A percentile compares a stretch with the other conserved stretches of the same genome.
phyloP scores from a whole-genome alignment of 2,329 filamentous ascomycete species.

The Coniochaeta hoffmannii region DNA sequence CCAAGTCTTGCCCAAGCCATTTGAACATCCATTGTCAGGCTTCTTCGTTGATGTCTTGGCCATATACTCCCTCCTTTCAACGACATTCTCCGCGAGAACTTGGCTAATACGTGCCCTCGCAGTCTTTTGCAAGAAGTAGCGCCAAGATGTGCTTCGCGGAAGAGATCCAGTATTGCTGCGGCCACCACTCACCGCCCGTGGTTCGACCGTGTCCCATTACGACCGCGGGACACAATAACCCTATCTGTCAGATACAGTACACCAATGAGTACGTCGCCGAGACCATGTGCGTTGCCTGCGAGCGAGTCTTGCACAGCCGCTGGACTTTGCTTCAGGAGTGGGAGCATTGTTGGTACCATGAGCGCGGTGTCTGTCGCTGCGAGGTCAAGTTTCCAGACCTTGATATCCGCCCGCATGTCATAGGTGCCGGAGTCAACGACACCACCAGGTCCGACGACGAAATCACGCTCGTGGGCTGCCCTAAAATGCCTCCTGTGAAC shows the following conservation, averaged over 20 bases:
- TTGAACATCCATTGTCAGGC: no score
- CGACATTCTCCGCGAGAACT: no score
- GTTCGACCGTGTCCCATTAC: constrained; percentile 36
- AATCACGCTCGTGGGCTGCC: neutral
- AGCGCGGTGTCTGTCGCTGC: constrained; percentile 33
- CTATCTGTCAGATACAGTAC: constrained; percentile 23
- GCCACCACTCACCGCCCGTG: constrained; percentile 33
- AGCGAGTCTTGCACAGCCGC: constrained; percentile 29
- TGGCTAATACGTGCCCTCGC: neutral
- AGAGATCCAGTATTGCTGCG: constrained; percentile 38
- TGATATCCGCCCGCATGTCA: constrained; percentile 22
- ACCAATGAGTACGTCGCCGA: constrained; percentile 21
- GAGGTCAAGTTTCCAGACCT: constrained; percentile 27
- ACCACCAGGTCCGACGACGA: neutral
- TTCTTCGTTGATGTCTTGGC: no score
- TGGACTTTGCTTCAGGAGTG: constrained; percentile 30
- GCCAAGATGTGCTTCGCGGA: constrained; percentile 39
- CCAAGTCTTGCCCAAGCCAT: no score
- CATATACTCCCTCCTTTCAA: no score
- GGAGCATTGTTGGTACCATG: constrained; percentile 37
- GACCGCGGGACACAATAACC: constrained; percentile 26
- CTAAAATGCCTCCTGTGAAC: neutral
- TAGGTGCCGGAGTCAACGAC: constrained; percentile 9
- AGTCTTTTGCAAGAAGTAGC: neutral
- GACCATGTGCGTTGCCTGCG: constrained; percentile 30